A percentile compares a stretch with the other conserved stretches of the same genome.
Evolutionary conservation across 2,329 filamentous ascomycete species (phyloP).

Genomic region (Fusarium papillatum): DNA sequence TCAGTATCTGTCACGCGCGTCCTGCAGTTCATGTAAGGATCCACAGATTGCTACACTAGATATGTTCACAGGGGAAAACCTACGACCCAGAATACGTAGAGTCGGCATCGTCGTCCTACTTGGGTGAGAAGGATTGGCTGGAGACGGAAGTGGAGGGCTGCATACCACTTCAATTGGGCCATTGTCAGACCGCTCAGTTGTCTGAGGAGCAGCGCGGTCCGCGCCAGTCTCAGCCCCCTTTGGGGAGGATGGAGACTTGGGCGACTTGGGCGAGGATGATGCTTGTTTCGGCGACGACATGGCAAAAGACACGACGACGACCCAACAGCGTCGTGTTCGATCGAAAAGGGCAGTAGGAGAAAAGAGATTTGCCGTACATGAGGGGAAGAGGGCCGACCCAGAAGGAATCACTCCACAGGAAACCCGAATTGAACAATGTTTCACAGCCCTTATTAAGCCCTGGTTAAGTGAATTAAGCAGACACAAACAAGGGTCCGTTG

Average conservation of each 20-base stretch:
- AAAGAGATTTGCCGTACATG: neutral
- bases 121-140: neutral
- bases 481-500: neutral
- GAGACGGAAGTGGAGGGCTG: neutral
- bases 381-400: neutral
- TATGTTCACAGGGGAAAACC: neutral
- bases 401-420: neutral
- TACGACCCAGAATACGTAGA: slow-evolving; percentile 17
- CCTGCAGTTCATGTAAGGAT: neutral
- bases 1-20: slow-evolving; percentile 18
- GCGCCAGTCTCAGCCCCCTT: neutral
- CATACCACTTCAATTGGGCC: slow-evolving; percentile 15
- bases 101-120: slow-evolving; percentile 21
- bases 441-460: slow-evolving; percentile 2
- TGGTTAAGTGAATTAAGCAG: slow-evolving; percentile 5
- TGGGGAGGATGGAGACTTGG: neutral
- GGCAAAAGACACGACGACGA: neutral
- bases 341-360: neutral
- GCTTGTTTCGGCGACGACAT: neutral
- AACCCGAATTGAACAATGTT: neutral
- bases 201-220: neutral
- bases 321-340: neutral
- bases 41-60: neutral
- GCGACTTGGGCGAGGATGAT: neutral
- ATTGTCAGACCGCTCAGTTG: neutral